Conservation (phyloP, 2,329 filamentous ascomycete species). For the Pestalotiopsis sp. region DNA sequence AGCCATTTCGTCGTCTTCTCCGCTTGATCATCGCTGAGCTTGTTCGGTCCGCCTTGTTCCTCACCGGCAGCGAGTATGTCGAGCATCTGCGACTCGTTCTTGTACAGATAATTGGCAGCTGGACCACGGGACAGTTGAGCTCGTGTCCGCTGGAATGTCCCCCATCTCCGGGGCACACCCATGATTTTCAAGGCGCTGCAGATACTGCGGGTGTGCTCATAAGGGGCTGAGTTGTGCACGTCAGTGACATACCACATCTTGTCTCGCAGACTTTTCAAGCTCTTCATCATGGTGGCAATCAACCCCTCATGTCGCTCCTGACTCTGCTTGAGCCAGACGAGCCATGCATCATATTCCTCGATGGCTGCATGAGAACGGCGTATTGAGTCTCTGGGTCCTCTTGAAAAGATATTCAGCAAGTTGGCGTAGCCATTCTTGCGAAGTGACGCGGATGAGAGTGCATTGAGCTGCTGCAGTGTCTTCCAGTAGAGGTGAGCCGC, state of each 20-base stretch:
- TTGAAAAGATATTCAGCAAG: slow-evolving; percentile 73
- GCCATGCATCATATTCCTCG: slow-evolving; percentile 79
- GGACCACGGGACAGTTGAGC: slow-evolving; percentile 50
- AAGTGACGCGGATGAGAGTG: slow-evolving; percentile 61
- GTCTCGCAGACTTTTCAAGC: slow-evolving; percentile 76
- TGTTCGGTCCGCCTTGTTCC: slow-evolving; percentile 89
- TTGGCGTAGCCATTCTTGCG: slow-evolving; percentile 71
- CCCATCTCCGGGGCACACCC: slow-evolving; percentile 66
- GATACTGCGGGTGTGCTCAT: slow-evolving; percentile 85
- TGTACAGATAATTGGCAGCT: slow-evolving; percentile 69
- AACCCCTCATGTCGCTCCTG: slow-evolving; percentile 76
- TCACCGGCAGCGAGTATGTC: slow-evolving; percentile 82
- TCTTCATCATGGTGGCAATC: slow-evolving; percentile 75
- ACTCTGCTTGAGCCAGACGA: slow-evolving; percentile 81
- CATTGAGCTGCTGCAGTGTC: slow-evolving; percentile 73
- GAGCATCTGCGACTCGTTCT: slow-evolving; percentile 82
- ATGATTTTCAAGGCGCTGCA: slow-evolving; percentile 89
- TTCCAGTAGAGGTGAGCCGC: slow-evolving; percentile 85
- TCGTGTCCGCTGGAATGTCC: slow-evolving; percentile 51
- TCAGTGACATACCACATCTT: slow-evolving; percentile 99
- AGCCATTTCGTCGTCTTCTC: slow-evolving; percentile 85
- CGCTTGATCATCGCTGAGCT: slow-evolving; percentile 93
- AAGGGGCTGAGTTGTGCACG: slow-evolving; percentile 85
- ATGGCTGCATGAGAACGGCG: slow-evolving; percentile 71
- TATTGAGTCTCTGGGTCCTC: slow-evolving; percentile 71